These are phyloP conservation scores for Colletotrichum liaoningense DNA, from an alignment of 2,329 filamentous ascomycete species.

Conservation along the genomic window DNA sequence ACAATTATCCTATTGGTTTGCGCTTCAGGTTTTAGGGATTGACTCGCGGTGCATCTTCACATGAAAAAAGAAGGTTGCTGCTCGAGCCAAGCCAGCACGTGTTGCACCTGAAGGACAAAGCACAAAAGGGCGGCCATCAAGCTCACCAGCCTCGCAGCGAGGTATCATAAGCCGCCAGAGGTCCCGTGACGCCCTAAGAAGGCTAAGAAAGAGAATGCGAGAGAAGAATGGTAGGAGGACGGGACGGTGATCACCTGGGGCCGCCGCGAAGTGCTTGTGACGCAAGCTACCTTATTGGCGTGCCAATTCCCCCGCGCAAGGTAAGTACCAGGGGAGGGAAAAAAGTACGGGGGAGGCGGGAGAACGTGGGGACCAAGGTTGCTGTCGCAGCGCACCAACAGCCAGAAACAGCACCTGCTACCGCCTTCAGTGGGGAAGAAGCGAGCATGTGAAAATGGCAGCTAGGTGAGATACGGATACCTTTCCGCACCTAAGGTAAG, in stretches of 20 bases:
- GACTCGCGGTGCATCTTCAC: conserved; percentile 32
- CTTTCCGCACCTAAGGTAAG: background rate
- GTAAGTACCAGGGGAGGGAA: background rate
- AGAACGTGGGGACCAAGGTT: conserved; percentile 15
- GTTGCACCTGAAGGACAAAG: conserved; percentile 1
- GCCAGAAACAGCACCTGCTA: background rate
- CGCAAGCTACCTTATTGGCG: conserved; percentile 7
- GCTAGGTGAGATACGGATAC: background rate
- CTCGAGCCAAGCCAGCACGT: conserved; percentile 25
- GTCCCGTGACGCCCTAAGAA: background rate
- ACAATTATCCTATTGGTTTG: conserved; percentile 1
- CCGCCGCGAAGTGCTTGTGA: conserved; percentile 23
- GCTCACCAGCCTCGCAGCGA: background rate
- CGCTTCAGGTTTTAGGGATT: background rate
- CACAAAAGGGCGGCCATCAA: background rate
- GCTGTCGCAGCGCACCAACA: conserved; percentile 12
- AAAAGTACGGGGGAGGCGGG: conserved; percentile 28
- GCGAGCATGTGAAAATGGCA: conserved; percentile 32
- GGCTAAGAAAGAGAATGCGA: background rate
- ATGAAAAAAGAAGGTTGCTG: conserved; percentile 22
- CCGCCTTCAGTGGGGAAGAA: background rate
- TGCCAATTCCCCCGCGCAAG: conserved; percentile 20
- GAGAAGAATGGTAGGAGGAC: background rate
- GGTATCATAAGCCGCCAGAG: background rate
- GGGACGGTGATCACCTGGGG: conserved; percentile 16